Evolutionary conservation across 495 filamentous ascomycete genomes (phyloP), one percentile per base, ranked within the genome.

Genomic region (Penicillium herquei): DNA sequence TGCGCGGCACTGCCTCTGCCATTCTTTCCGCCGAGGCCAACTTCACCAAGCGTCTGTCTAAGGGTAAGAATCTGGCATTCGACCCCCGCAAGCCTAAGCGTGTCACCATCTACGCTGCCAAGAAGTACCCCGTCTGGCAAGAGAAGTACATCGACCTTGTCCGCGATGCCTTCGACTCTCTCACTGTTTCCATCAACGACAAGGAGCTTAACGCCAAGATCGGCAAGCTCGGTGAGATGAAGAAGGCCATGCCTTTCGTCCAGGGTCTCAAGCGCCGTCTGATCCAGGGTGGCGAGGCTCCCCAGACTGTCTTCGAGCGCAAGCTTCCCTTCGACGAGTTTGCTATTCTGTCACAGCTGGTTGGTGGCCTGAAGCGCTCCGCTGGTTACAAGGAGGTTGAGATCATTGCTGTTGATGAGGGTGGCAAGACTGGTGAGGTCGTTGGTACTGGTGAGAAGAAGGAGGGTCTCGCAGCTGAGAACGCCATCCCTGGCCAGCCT

Each of bases 221-320:
- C 17, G 82, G 80, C 62, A 92, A 92, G 75, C 82, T 94, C 64
- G 80, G 82, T 30, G 93, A 97, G 73, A 90, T 88, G 82, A 98
- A 98, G 83, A 91, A 93, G 72, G 93, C 90, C 26, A 98, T 98
- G 94, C 95, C 95, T 6, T 98, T 97, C 64, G 85, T 98, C 5
- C 91, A 98, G 71, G 72, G 65, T 1, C 73, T 98, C 47, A 97
- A 96, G 86, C 87, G 82, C 63, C 81, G 89, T 16, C 79, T 98
- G 21, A 69, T 87, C 42, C 68, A 66, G 17, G 83, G 81, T 39
- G 71, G 78, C 33, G 83, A 84, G 65, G 54, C 68, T 7, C 75
- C 81, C 7, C 74, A 82, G 16, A 75, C 66, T 8, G 91, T 97
- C 40, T 87, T 97, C 62, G 82, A 91, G 17, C 76, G 92, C 51